These are phyloP conservation scores for Crithidia thermophila DNA, from an alignment of 208 protist species.

Conservation along the genomic window DNA sequence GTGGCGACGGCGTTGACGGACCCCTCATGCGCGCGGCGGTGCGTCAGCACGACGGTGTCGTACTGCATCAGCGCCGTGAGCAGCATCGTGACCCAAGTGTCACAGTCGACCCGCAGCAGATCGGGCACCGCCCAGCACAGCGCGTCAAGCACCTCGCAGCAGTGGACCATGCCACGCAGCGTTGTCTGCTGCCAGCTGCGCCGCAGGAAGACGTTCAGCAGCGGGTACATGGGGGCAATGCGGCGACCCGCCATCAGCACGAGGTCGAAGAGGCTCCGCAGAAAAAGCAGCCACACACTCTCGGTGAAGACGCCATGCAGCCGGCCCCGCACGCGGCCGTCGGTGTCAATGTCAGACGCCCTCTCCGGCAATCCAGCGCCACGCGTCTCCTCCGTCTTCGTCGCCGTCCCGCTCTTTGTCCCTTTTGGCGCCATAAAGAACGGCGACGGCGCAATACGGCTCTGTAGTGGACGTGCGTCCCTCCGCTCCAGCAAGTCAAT, in stretches of 20 bases:
- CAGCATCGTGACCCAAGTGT: slow-evolving; percentile 61
- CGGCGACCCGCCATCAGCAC: slow-evolving; percentile 49
- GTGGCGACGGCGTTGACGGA: not conserved
- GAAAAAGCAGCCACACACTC: slow-evolving; percentile 34
- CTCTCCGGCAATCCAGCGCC: not conserved
- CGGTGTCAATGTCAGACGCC: too few relatives aligned
- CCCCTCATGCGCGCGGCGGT: slow-evolving; percentile 25
- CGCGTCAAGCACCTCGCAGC: slow-evolving; percentile 65
- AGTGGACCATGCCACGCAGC: slow-evolving; percentile 41
- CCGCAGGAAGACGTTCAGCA: slow-evolving; percentile 66
- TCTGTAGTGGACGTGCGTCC: slow-evolving; percentile 19
- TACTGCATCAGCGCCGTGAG: slow-evolving; percentile 48
- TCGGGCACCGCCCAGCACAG: slow-evolving; percentile 64
- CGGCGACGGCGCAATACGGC: slow-evolving; percentile 3
- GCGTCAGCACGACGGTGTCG: slow-evolving; percentile 33
- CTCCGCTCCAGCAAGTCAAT: slow-evolving; percentile 34
- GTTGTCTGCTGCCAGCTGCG: slow-evolving; percentile 46
- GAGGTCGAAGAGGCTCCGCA: slow-evolving; percentile 51
- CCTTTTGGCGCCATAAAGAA: slow-evolving; percentile 12
- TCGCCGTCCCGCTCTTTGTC: not conserved
- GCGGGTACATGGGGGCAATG: slow-evolving; percentile 67
- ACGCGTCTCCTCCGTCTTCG: not conserved
- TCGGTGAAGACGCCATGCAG: slow-evolving; percentile 18
- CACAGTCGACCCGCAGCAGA: slow-evolving; percentile 60
- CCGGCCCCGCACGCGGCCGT: slow-evolving; percentile 1